Base-by-base conservation (phyloP, 805 yeast genomes). In the Metschnikowia santaceciliae region DNA sequence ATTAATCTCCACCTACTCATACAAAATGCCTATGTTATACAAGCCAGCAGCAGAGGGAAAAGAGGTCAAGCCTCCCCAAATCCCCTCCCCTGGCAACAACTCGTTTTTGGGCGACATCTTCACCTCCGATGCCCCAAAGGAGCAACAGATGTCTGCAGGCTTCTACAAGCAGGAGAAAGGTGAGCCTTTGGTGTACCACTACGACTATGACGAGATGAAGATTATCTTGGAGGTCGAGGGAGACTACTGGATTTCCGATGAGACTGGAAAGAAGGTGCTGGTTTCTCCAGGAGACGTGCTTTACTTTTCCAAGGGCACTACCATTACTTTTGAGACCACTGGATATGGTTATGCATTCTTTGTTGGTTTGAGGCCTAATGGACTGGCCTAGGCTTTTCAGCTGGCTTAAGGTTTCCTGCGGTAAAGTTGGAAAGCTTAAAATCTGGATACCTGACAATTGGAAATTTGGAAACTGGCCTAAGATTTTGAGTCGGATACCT, bases 101-200 rank as follows among this genome's bases (percentile, higher is more conserved):
- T 78, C 90, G 6, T 84, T 81, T 75, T 74, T 84, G 54, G 86
- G 88, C 49, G 90, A 84, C 62, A 72, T 76, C 55, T 80, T 80
- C 69, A 76, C 83, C 39, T 79, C 86, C 19, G 82, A 80, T 26
- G 84, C 83, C 49, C 82, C 81, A 59, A 66, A 72, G 46, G 88
- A 80, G 46, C 68, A 82, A 64, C 81, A 80, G 65, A 80, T 84
- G 56, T 68, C 83, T 15, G 75, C 83, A 64, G 90, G 90, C 47
- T 84, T 84, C 72, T 84, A 80, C 78, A 77, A 74, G 61, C 89
- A 84, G 69, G 85, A 82, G 66, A 71, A 72, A 50, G 90, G 90
- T 52, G 83, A 80, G 65, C 80, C 85, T 45, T 76, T 84, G 63
- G 87, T 79, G n/a, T 84, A 84, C 77, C 67, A 72, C 50, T 84